Base-by-base conservation (phyloP, 83 land plant species). In the Picea engelmannii region DNA sequence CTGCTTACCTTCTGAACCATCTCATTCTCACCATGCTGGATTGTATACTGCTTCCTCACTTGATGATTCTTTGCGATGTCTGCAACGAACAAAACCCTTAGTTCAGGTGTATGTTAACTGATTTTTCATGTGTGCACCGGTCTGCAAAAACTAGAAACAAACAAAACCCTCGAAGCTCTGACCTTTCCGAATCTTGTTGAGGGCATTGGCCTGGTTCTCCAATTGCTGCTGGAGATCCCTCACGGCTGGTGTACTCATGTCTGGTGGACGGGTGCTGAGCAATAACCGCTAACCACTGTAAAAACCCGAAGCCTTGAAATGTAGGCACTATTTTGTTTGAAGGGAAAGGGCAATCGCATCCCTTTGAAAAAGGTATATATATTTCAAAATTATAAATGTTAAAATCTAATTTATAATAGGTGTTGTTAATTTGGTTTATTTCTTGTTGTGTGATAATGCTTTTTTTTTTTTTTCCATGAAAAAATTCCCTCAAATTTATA, bases 11-110 rank as follows among this genome's bases (percentile, higher is more conserved):
- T 97, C 70, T 94, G 98, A 58, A 98, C 99, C 85, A 98, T 94
- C 83, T 98, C 99, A 83, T 98, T 98, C 84, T 98, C 99, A 2
- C 99, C 99, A 61, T 96, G 97, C 84, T 98, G 99, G 73, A 98
- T 90, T 20, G 99, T 96, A 85, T 98, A 98, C 87, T 98, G 98
- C 84, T 92, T 92, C 78, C 99, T 87, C 35, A 98, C 95, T 92
- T 98, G 96, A 81, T 98, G 99, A 79, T 98, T 98, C 90, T 96
- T 98, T 2, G 92, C 87, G 23, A 98, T 96, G 79, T 98, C 99
- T 97, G 89, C 7, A 66, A 73, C 12, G 80, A 25, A 80, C 20
- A 61, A 25, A 59, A 17, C 62, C 25, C 16, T 12, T 2, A 66
- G 3, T 18, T 27, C 49, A 47, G 4, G 5, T 52, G 13, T 1